Conservation (phyloP, 148 eudicot genomes). For the Simmondsia chinensis region DNA sequence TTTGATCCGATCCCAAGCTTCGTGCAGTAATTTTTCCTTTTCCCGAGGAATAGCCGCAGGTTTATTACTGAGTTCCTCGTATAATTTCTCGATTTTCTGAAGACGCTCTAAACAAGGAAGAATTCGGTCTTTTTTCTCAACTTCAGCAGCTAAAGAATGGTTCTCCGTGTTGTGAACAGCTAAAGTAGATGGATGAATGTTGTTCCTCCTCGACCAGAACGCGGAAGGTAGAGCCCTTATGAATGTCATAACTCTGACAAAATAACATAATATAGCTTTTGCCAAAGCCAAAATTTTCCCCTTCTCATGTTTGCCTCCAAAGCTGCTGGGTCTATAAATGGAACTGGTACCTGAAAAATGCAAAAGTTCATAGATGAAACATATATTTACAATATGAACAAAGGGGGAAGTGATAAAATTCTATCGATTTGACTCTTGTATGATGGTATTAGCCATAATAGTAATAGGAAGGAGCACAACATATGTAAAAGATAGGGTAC, state of each 20-base stretch:
- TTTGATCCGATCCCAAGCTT: conserved; percentile 63
- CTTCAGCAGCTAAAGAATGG: conserved; percentile 15
- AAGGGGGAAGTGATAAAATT: no score
- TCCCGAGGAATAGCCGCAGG: conserved; percentile 53
- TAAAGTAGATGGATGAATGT: conserved; percentile 26
- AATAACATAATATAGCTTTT: conserved; percentile 20
- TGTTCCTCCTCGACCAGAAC: conserved; percentile 38
- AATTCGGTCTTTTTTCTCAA: conserved; percentile 13
- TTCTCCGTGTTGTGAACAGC: conserved; percentile 20
- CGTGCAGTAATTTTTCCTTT: conserved; percentile 58
- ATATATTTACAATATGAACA: no score
- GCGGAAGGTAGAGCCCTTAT: conserved; percentile 20
- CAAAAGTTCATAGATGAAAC: no score
- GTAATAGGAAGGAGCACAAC: no score
- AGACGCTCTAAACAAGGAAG: conserved; percentile 55
- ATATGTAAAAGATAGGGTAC: no score
- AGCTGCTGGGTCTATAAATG: conserved; percentile 14
- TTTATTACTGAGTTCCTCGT: conserved; percentile 50
- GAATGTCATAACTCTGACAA: conserved; percentile 20
- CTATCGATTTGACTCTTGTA: no score
- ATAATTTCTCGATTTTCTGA: conserved; percentile 39
- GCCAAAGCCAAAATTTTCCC: conserved; percentile 15
- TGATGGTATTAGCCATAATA: no score
- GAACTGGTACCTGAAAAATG: conserved; percentile 25
- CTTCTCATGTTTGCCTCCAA: conserved; percentile 27